phyloP scores from a whole-genome alignment of 371 early-diverging fungal genomes.

The Saksenaea vasiformis region DNA sequence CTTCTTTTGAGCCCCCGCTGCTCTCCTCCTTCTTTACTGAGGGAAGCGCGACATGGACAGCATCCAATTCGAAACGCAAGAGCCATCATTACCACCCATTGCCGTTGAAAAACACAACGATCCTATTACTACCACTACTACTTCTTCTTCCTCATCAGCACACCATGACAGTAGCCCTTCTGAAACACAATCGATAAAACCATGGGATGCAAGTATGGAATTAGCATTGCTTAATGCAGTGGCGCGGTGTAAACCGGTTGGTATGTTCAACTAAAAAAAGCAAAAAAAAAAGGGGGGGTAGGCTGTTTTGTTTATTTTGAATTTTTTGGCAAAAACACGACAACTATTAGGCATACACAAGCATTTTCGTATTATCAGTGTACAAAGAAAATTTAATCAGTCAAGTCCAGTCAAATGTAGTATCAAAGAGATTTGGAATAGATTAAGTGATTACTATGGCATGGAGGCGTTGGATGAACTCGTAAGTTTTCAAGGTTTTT shows the following conservation, averaged over 20 bases:
- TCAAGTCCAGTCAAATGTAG: conserved; percentile 44
- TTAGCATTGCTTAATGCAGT: conserved; percentile 58
- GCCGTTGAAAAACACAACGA: neutral
- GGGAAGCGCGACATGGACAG: conserved; percentile 7
- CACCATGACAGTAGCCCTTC: too few species aligned
- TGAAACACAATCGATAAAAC: conserved; percentile 3
- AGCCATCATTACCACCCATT: conserved; percentile 10
- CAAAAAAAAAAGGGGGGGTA: neutral
- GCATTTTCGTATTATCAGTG: conserved; percentile 64
- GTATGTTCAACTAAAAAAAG: conserved; percentile 41
- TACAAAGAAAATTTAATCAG: conserved; percentile 61
- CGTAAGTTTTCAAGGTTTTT: conserved; percentile 22
- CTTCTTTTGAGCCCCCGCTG: conserved; percentile 1
- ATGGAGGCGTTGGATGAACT: conserved; percentile 59
- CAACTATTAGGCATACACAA: conserved; percentile 71
- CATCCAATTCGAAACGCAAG: conserved; percentile 12
- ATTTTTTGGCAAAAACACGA: too few species aligned
- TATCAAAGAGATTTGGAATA: conserved; percentile 56
- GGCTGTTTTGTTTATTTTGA: neutral
- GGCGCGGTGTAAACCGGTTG: conserved; percentile 62
- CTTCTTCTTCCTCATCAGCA: too few species aligned
- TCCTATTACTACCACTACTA: too few species aligned
- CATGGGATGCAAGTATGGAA: conserved; percentile 66
- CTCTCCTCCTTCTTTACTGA: neutral
- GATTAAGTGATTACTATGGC: conserved; percentile 54